A percentile compares a stretch with the other conserved stretches of the same genome.
phyloP scores from a whole-genome alignment of 2,329 filamentous ascomycete species.

The Cladobotryum protrusum region DNA sequence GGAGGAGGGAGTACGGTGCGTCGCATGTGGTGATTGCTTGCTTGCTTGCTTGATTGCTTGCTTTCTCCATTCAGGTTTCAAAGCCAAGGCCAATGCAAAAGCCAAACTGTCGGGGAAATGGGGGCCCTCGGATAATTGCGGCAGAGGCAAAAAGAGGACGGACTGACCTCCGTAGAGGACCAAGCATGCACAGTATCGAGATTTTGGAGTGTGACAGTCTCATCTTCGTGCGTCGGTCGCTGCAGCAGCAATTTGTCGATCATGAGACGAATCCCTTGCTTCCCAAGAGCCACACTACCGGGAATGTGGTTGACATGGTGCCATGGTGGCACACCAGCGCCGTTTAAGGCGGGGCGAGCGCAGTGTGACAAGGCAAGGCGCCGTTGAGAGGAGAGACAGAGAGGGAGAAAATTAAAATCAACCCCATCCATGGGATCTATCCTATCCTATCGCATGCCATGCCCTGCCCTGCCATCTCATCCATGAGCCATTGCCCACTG shows the following conservation, averaged over 20 bases:
- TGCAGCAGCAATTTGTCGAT: constrained; percentile 10
- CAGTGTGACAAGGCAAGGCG: constrained; percentile 6
- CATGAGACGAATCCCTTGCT: constrained; percentile 13
- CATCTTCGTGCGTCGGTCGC: not conserved
- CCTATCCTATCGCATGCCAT: too few species aligned
- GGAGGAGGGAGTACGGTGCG: not conserved
- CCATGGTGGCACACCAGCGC: constrained; percentile 10
- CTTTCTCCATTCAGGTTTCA: too few species aligned
- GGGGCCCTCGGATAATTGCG: too few species aligned
- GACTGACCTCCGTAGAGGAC: not conserved
- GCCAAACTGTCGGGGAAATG: too few species aligned
- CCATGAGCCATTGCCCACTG: too few species aligned
- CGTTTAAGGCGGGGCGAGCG: constrained; percentile 11
- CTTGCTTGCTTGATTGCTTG: not conserved
- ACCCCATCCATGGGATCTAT: too few species aligned
- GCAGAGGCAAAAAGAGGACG: too few species aligned
- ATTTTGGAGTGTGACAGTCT: constrained; percentile 3
- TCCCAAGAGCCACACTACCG: constrained; percentile 11
- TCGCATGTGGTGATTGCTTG: not conserved
- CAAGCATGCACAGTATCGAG: constrained; percentile 4
- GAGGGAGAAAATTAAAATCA: not conserved
- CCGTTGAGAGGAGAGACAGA: constrained; percentile 2
- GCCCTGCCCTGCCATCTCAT: too few species aligned
- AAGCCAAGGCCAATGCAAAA: too few species aligned
- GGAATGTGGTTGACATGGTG: constrained; percentile 10